These are phyloP conservation scores for Colletotrichum paranaense DNA, from an alignment of 2,329 filamentous ascomycete genomes.

Conservation along the genomic window DNA sequence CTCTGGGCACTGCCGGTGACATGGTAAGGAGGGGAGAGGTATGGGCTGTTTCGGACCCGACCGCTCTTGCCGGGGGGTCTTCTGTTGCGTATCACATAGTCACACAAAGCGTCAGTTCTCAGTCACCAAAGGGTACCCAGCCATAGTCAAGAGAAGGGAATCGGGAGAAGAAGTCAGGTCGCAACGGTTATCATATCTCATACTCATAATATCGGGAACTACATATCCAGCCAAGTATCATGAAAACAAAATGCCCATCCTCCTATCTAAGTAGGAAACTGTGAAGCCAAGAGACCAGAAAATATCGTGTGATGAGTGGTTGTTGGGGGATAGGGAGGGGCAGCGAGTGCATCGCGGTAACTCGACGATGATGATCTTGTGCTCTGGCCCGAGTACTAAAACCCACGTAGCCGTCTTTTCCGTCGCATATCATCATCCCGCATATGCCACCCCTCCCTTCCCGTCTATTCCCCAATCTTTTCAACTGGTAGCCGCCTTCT, in stretches of 20 bases:
- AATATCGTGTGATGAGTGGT: not conserved
- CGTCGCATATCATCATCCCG: constrained; percentile 31
- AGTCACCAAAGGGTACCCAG: not conserved
- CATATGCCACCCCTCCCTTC: constrained; percentile 9
- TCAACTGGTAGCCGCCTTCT: constrained; percentile 1
- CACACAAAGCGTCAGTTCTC: not conserved
- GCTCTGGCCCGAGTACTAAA: not conserved
- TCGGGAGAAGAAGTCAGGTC: not conserved
- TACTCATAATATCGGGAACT: constrained; percentile 1
- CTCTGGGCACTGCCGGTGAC: not conserved
- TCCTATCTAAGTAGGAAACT: constrained; percentile 3
- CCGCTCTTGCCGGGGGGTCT: not conserved
- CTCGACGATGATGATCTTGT: not conserved
- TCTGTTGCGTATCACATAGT: not conserved
- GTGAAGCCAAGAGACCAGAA: constrained; percentile 8
- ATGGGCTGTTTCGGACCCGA: not conserved
- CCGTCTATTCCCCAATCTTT: constrained; percentile 6
- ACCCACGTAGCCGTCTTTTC: constrained; percentile 25
- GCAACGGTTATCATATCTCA: constrained; percentile 11
- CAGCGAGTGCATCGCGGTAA: not conserved
- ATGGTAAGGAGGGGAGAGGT: not conserved
- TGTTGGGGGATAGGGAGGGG: not conserved
- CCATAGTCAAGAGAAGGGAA: not conserved
- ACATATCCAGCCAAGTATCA: not conserved
- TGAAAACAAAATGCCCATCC: not conserved